A percentile compares a stretch with the other conserved stretches of the same genome.
These are phyloP conservation scores for Chlamydomonas schloesseri DNA, from an alignment of 139 green algal species.

Conservation along the genomic window DNA sequence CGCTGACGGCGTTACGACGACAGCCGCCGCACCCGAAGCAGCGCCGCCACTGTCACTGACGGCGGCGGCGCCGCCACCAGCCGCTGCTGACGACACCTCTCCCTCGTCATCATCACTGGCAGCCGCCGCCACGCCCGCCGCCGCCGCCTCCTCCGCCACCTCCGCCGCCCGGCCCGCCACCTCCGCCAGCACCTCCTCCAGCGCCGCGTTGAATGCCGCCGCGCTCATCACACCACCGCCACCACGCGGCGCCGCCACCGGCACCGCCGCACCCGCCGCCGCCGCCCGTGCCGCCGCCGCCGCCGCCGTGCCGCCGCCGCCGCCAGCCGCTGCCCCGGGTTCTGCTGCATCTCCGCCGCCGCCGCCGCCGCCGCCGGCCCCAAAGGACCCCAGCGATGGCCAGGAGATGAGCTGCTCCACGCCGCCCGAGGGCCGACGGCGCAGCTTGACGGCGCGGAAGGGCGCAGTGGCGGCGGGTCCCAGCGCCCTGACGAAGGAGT, in stretches of 20 bases:
- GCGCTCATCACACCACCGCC: not conserved
- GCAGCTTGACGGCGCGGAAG: slow-evolving; percentile 58
- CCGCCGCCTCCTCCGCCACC: not conserved
- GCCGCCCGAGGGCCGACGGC: not conserved
- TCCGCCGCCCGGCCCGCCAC: too few relatives aligned
- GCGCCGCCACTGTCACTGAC: not conserved
- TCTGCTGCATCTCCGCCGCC: too few relatives aligned
- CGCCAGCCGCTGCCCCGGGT: not conserved
- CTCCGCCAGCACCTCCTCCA: not conserved
- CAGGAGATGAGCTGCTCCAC: slow-evolving; percentile 24
- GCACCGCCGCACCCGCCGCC: not conserved
- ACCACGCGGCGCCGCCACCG: not conserved
- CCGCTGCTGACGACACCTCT: too few relatives aligned
- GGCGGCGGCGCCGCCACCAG: too few relatives aligned
- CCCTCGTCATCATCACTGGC: too few relatives aligned
- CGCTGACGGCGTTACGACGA: not conserved
- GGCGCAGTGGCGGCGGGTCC: slow-evolving; percentile 9
- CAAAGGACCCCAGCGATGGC: slow-evolving; percentile 14
- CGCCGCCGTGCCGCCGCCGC: not conserved
- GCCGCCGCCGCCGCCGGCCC: not conserved
- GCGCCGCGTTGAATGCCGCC: too few relatives aligned
- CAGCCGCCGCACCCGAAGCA: too few relatives aligned
- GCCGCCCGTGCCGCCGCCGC: not conserved
- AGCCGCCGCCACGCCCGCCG: not conserved
- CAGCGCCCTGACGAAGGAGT: slow-evolving; percentile 28